Evolutionary conservation across 305 asterid genomes (phyloP), one percentile per base, ranked within the genome.

Genomic region (Fraxinus velutina): DNA sequence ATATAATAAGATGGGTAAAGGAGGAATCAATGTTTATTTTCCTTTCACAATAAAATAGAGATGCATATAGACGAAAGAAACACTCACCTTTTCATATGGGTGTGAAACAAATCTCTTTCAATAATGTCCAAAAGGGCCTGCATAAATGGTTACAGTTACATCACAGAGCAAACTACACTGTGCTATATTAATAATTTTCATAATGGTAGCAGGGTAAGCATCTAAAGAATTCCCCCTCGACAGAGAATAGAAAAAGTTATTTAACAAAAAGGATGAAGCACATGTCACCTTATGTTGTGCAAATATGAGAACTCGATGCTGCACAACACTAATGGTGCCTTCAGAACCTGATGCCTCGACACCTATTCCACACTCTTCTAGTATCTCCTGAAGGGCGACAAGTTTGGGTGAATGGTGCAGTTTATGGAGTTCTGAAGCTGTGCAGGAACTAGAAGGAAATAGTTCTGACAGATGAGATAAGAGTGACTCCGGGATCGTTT

Each of bases 361-460:
- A 71, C 99, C 99, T 80, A 96, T 96, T 76, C 98, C 99, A 86
- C 99, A 96, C 93, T 96, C 99, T 87, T 94, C 98, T 89, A 96
- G 93, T 81, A 96, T 96, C 95, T 96, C 98, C 89, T 93, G 94
- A 86, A 96, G 97, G 44, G 99, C 99, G 39, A 94, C 93, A 79
- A 96, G 94, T 89, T 96, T 96, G 36, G 99, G 99, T 75, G 98
- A 96, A 83, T 96, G 98, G 62, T 90, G 93, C 70, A 91, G 85
- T 81, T 91, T 92, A 87, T 93, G 99, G 80, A 96, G 95, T 88
- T 94, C 98, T 32, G 96, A 83, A 77, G 88, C 87, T 32, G 89
- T 84, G 84, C 92, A 94, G 72, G 93, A 79, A 86, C 85, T 90
- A 73, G 90, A 86, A 85, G 97, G 95, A 85, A 91, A 86, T 84